Conservation (phyloP, 495 filamentous ascomycete genomes). For the Penicillium macrosclerotiorum region DNA sequence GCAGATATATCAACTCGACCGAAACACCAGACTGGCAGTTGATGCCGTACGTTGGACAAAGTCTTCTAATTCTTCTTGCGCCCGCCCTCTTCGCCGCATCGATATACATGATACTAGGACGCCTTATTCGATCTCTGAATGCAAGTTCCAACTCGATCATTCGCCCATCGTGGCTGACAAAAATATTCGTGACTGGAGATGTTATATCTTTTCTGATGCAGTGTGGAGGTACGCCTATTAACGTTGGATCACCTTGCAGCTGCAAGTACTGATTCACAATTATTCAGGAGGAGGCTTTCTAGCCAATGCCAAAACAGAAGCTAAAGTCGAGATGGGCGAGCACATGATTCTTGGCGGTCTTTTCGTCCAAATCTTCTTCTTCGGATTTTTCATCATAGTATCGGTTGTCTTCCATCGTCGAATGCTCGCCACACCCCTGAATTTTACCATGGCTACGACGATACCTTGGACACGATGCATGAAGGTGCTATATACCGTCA, state of each 20-base stretch:
- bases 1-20: slow-evolving; percentile 19
- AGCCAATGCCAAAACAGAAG: slow-evolving; percentile 19
- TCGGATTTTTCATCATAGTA: slow-evolving; percentile 41
- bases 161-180: slow-evolving; percentile 18
- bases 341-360: slow-evolving; percentile 46
- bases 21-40: slow-evolving; percentile 15
- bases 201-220: slow-evolving; percentile 26
- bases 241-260: too few species aligned
- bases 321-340: slow-evolving; percentile 34
- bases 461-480: slow-evolving; percentile 49
- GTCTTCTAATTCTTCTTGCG: slow-evolving; percentile 42
- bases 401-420: slow-evolving; percentile 40
- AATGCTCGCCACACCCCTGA: slow-evolving; percentile 23
- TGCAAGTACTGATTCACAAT: too few species aligned
- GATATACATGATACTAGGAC: slow-evolving; percentile 54
- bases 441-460: neutral
- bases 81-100: slow-evolving; percentile 51
- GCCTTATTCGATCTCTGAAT: slow-evolving; percentile 40
- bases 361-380: slow-evolving; percentile 42
- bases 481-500: slow-evolving; percentile 49
- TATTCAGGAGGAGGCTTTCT: slow-evolving; percentile 27
- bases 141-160: slow-evolving; percentile 28
- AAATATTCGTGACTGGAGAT: slow-evolving; percentile 30
- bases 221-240: slow-evolving; percentile 20
- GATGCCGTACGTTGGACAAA: slow-evolving; percentile 40